Evolutionary conservation across 2,329 filamentous ascomycete species (phyloP), one percentile per base, ranked within the genome.

Genomic region (Talaromyces pinophilus): DNA sequence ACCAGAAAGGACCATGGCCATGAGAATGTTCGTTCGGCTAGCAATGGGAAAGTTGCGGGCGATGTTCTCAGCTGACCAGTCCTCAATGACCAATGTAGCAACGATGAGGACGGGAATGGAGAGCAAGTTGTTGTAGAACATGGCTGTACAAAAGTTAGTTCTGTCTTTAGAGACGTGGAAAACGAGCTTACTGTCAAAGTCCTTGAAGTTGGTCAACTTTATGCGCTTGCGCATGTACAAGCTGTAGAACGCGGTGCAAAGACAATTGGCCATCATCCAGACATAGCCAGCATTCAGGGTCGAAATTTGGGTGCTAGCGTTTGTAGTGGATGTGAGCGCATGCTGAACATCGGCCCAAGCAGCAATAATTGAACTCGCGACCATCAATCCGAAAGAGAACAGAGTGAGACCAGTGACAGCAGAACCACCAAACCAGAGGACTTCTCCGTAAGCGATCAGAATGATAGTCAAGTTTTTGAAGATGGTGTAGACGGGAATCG

Each of bases 401-500:
- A 99, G 87, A 2, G 93, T 89, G 79, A 97, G 88, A 57, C 90
- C 87, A 17, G 91, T 93, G 67, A 99, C 94, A 48, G 62, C 52
- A 59, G 89, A 92, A 75, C 94, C 94, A 69, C 95, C 95, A 72
- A 99, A 99, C 93, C 94, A 98, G 63, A 99, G 86, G 35, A 99
- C 94, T 82, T 99, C 95, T 72, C 95, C 95, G 72, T 99, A 99
- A 65, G 95, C 95, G 75, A 98, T 99, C 70, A 98, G 88, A 74
- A 99, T 98, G 79, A 96, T 99, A 68, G 95, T 98, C 83, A 99
- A 81, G 83, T 99, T 99, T 87, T 99, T 99, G 87, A 99, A 99
- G 78, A 99, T 99, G 65, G 95, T 99, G 82, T 99, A 99, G 30
- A 99, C 95, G 28, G 95, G 95, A 65, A 99, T 96, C 38, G 93